Percentiles rank a stretch among this genome's conserved stretches.
These are phyloP conservation scores for Fomitopsis pulvina DNA, from an alignment of 768 basidiomycete genomes.

Conservation along the genomic window DNA sequence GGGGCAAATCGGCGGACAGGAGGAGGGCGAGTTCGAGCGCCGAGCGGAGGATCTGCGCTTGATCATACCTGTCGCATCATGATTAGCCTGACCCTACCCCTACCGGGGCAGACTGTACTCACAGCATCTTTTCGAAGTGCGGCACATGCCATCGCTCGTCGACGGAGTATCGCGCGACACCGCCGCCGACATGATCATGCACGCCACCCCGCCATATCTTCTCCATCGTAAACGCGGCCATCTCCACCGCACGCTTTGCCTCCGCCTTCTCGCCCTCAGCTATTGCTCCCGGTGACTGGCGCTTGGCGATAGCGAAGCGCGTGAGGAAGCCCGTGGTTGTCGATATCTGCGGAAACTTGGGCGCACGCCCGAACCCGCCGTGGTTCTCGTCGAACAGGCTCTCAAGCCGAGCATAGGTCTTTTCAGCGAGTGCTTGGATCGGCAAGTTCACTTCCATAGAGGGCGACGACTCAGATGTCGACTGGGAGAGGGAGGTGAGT, in stretches of 20 bases:
- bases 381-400: conserved; percentile 23
- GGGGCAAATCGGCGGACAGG: conserved; percentile 7
- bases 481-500: neutral
- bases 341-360: conserved; percentile 30
- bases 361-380: conserved; percentile 33
- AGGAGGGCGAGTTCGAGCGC: conserved; percentile 18
- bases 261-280: neutral
- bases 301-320: conserved; percentile 14
- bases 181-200: conserved; percentile 33
- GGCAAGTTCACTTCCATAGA: neutral
- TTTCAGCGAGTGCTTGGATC: conserved; percentile 5
- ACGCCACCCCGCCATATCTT: conserved; percentile 29
- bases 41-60: conserved; percentile 28
- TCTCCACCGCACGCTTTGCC: conserved; percentile 13
- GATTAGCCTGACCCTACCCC: neutral
- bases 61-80: conserved; percentile 24
- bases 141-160: conserved; percentile 36
- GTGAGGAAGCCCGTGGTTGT: conserved; percentile 19
- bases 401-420: conserved; percentile 13
- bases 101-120: neutral
- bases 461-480: neutral
- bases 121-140: conserved; percentile 36
- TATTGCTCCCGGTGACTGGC: no score
- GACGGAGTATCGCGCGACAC: conserved; percentile 34
- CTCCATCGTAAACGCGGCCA: conserved; percentile 17